Percentiles rank a stretch among this genome's conserved stretches.
These are phyloP conservation scores for Leishmania gerbilli DNA, from an alignment of 208 protist genomes.

Conservation along the genomic window DNA sequence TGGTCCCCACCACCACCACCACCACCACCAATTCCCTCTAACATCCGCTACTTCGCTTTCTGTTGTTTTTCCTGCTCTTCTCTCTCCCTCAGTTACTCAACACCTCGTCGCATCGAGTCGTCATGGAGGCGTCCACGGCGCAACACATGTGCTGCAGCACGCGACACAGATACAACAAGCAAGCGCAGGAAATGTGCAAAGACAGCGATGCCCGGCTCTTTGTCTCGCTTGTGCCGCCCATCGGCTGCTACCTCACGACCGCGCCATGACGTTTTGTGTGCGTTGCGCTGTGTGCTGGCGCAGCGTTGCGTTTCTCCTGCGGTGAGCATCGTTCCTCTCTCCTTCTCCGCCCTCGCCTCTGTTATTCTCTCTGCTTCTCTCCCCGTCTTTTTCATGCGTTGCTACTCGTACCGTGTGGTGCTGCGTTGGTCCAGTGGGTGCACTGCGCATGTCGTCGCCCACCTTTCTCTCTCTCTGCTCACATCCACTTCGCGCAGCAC, in stretches of 20 bases:
- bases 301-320: slow-evolving; percentile 3
- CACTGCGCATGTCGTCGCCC: background rate
- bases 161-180: background rate
- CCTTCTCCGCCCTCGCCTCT: background rate
- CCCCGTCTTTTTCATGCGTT: background rate
- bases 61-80: slow-evolving; percentile 8
- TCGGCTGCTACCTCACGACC: background rate
- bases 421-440: background rate
- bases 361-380: slow-evolving; percentile 19
- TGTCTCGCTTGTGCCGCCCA: background rate
- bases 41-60: background rate
- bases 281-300: background rate
- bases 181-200: background rate
- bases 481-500: background rate
- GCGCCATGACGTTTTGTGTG: background rate
- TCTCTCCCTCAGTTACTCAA: background rate
- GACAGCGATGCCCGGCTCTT: background rate
- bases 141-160: background rate
- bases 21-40: background rate
- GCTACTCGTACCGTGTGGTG: background rate
- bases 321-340: slow-evolving; percentile 1
- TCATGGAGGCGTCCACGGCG: background rate
- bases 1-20: background rate
- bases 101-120: background rate
- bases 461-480: background rate